Evolutionary conservation across 2,329 filamentous ascomycete genomes (phyloP).

Genomic region (Epichloe amarillans): DNA sequence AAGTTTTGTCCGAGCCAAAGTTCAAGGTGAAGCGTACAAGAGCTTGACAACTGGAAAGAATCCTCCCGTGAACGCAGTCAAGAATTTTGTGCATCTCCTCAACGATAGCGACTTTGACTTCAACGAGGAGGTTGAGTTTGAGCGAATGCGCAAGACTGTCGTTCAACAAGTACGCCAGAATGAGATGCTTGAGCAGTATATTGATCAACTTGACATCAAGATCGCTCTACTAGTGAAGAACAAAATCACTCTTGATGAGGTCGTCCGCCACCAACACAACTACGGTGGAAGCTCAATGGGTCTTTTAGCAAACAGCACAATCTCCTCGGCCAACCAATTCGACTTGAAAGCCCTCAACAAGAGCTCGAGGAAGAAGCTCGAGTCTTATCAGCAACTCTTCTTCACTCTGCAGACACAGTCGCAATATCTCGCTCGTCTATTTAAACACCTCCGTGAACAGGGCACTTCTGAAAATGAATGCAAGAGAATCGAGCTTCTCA

Average conservation of each 20-base stretch:
- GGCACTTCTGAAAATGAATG: conserved; percentile 82
- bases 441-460: conserved; percentile 70
- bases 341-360: conserved; percentile 97
- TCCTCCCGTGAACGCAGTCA: conserved; percentile 88
- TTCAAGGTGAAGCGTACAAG: conserved; percentile 97
- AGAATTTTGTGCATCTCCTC: conserved; percentile 93
- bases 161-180: conserved; percentile 96
- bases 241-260: conserved; percentile 97
- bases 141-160: conserved; percentile 85
- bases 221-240: conserved; percentile 97
- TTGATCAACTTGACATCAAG: conserved; percentile 97
- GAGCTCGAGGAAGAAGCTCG: conserved; percentile 85
- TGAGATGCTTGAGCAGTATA: conserved; percentile 93
- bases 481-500: conserved; percentile 81
- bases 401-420: conserved; percentile 95
- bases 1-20: conserved; percentile 86
- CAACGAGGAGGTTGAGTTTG: conserved; percentile 96
- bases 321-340: conserved; percentile 80
- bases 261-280: conserved; percentile 91
- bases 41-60: conserved; percentile 93
- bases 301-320: conserved; percentile 76
- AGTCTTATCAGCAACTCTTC: conserved; percentile 94
- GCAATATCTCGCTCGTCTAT: conserved; percentile 81
- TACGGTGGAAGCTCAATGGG: conserved; percentile 82
- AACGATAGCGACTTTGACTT: conserved; percentile 99